Evolutionary conservation across 2,329 filamentous ascomycete genomes (phyloP).

Genomic region (Endothia cerciana): DNA sequence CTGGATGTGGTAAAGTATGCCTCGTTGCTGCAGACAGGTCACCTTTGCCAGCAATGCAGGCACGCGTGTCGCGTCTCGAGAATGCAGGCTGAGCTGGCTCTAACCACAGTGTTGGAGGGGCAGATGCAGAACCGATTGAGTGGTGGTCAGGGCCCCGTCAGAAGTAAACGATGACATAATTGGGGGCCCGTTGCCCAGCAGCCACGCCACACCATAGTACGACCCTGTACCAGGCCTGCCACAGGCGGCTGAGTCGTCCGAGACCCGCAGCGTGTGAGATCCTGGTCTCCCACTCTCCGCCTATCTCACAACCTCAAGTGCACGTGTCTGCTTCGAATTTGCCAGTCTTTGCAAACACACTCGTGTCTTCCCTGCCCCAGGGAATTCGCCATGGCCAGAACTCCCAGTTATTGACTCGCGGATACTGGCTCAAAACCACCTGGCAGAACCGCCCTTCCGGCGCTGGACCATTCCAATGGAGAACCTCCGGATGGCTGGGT

Average conservation of each 20-base stretch:
- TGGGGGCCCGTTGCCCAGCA: constrained; percentile 6
- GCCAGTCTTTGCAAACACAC: too few species aligned
- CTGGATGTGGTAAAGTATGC: background rate
- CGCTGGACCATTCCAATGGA: too few species aligned
- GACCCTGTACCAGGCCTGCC: background rate
- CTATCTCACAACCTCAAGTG: too few species aligned
- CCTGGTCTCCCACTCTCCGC: too few species aligned
- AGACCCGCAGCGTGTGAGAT: too few species aligned
- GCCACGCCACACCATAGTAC: constrained; percentile 5
- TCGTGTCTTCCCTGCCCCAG: too few species aligned
- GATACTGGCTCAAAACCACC: too few species aligned
- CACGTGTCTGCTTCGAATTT: too few species aligned
- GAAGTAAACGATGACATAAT: constrained; percentile 28
- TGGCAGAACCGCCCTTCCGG: too few species aligned
- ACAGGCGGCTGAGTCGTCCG: background rate
- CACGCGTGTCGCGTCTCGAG: constrained; percentile 18
- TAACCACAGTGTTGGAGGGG: constrained; percentile 15
- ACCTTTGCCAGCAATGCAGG: constrained; percentile 4
- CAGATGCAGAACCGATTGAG: background rate
- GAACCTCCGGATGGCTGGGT: too few species aligned
- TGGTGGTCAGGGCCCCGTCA: background rate
- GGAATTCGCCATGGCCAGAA: too few species aligned
- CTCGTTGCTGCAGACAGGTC: background rate
- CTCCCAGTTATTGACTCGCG: too few species aligned
- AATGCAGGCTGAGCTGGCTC: constrained; percentile 26